phyloP scores from a whole-genome alignment of 495 filamentous ascomycete genomes.

The Sabuloglossum arenarium region DNA sequence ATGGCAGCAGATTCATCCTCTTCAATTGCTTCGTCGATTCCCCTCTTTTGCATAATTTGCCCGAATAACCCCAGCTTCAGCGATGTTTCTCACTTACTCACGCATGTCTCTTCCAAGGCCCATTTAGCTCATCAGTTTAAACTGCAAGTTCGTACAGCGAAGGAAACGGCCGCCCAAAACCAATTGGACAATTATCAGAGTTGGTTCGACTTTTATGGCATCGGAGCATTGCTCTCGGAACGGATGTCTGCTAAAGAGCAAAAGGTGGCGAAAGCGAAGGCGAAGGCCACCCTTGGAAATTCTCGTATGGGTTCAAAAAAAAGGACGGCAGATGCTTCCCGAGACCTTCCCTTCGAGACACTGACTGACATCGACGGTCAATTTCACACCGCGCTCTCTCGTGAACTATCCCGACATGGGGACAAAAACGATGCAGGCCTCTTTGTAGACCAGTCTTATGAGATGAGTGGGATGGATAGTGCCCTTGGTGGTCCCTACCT shows the following conservation, averaged over 20 bases:
- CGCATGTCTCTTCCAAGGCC: constrained; percentile 68
- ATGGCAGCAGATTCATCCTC: not conserved
- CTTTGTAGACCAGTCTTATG: not conserved
- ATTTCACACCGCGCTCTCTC: not conserved
- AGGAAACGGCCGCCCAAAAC: constrained; percentile 28
- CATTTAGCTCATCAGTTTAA: constrained; percentile 62
- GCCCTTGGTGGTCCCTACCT: not conserved
- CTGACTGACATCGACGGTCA: not conserved
- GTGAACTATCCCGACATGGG: not conserved
- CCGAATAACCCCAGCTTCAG: constrained; percentile 59
- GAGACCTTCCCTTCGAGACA: not conserved
- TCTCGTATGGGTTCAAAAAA: constrained; percentile 1
- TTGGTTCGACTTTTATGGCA: constrained; percentile 47
- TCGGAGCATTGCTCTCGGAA: constrained; percentile 45
- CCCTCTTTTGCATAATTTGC: constrained; percentile 61
- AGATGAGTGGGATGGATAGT: not conserved
- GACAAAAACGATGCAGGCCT: not conserved
- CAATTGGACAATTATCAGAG: constrained; percentile 37
- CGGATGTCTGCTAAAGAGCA: constrained; percentile 51
- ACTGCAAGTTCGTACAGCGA: constrained; percentile 37
- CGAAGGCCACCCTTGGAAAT: constrained; percentile 18
- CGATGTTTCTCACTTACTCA: constrained; percentile 73
- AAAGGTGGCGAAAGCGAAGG: constrained; percentile 45
- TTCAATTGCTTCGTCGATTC: constrained; percentile 19
- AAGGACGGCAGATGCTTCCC: constrained; percentile 10